Evolutionary conservation across 306 rosid species (phyloP), one percentile per base, ranked within the genome.

Genomic region (Vigna unguiculata): DNA sequence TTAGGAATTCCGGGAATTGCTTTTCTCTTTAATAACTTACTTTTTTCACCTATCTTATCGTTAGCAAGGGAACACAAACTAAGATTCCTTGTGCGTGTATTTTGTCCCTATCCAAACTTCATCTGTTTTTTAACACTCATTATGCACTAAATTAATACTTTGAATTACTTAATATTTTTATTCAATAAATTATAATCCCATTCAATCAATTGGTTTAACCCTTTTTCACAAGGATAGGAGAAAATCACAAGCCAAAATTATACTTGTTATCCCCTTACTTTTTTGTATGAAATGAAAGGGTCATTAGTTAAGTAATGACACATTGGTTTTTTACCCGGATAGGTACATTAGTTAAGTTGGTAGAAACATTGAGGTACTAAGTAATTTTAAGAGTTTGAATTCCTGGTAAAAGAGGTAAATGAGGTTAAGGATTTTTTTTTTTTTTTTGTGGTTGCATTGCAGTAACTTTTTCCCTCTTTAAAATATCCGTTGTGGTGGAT

Each of bases 21-120:
- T 41, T 68, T 78, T 60, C 41, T 51, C 38, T 52, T 46, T 32
- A 24, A 38, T 47, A 41, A 36, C 5, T 16, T 32, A 32, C 30
- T 17, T 21, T 70, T 28, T 28, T 19, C 0, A 54, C 20, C 20
- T 49, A 21, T 54, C 77, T 12, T 38, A 16, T n/a, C 51, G 28
- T 49, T 28, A 52, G 17, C n/a, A 71, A 38, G 43, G 55, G n/a
- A 58, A 47, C 61, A 46, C 28, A 73, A 58, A 25, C 55, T 17
- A 55, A 4, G 25, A 38, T 41, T 45, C 58, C 53, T 43, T 66
- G 21, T 7, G 72, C 1, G 19, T 32, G 60, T 74, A 58, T 58
- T 25, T 57, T 58, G 59, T 28, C 52, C 49, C 54, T 76, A 51
- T 19, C 43, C 43, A 60, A 76, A 55, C 30, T 64, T 43, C 38